A percentile compares a stretch with the other conserved stretches of the same genome.
Evolutionary conservation across 257 asterid genomes (phyloP).

Genomic region (Solanum paucissectum): DNA sequence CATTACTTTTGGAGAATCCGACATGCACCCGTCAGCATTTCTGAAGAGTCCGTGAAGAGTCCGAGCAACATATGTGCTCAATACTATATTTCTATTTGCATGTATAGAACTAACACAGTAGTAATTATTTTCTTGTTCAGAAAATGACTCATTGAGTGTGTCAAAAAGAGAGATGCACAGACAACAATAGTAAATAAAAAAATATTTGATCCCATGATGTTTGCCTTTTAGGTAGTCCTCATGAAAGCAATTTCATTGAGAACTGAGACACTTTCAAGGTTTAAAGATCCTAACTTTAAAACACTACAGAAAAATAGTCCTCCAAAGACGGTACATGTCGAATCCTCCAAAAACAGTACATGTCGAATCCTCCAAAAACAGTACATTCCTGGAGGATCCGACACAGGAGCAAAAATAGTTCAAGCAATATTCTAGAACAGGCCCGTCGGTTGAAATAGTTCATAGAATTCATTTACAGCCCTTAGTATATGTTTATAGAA

Average conservation of each 20-base stretch:
- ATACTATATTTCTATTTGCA: background rate
- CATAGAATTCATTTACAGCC: too few relatives aligned
- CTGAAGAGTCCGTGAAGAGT: too few relatives aligned
- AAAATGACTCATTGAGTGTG: background rate
- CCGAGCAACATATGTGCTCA: background rate
- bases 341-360: too few relatives aligned
- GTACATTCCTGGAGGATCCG: background rate
- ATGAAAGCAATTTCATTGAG: slow-evolving; percentile 6
- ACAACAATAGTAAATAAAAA: background rate
- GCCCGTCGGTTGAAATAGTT: background rate
- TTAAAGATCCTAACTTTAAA: background rate
- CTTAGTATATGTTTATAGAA: too few relatives aligned
- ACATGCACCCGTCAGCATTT: rapidly evolving
- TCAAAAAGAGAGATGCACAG: background rate
- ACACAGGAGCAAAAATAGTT: background rate
- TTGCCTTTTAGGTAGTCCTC: slow-evolving; percentile 38
- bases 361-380: background rate
- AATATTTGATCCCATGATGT: slow-evolving; percentile 57
- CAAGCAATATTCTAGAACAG: background rate
- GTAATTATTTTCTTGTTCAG: background rate
- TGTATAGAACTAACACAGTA: too few relatives aligned
- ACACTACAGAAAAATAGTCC: background rate
- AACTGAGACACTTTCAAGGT: slow-evolving; percentile 12
- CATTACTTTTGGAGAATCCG: background rate
- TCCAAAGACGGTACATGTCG: too few relatives aligned